A percentile compares a stretch with the other conserved stretches of the same genome.
Conservation (phyloP, 2,329 filamentous ascomycete genomes). For the Clarireedia monteithiana region DNA sequence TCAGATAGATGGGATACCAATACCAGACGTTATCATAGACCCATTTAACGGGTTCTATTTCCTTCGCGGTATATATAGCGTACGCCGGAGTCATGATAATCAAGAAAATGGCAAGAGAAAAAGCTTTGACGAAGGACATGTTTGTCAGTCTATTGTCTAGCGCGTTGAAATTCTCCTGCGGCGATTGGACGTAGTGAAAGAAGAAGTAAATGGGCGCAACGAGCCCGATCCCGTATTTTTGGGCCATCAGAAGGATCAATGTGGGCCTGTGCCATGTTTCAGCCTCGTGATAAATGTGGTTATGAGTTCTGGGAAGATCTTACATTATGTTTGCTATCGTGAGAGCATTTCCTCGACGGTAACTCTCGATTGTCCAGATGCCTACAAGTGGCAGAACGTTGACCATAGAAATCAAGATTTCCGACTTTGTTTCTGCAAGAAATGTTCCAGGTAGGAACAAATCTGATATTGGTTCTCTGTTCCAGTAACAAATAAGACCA, state of each 20-base stretch:
- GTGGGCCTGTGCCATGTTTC: neutral
- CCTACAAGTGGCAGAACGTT: constrained; percentile 12
- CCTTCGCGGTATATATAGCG: constrained; percentile 16
- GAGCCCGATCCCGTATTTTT: constrained; percentile 27
- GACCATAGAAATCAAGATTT: neutral
- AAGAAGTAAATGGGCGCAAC: constrained; percentile 32
- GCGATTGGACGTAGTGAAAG: constrained; percentile 30
- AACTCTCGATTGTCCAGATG: constrained; percentile 24
- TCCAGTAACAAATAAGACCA: neutral
- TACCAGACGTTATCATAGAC: constrained; percentile 35
- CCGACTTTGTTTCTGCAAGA: neutral
- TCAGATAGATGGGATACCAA: constrained; percentile 26
- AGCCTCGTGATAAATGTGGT: constrained; percentile 23
- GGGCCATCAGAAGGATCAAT: constrained; percentile 5
- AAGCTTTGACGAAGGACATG: constrained; percentile 22
- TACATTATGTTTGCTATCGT: constrained; percentile 9
- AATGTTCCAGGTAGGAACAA: neutral
- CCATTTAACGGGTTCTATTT: constrained; percentile 20
- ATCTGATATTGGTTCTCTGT: neutral
- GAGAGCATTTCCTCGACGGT: constrained; percentile 22
- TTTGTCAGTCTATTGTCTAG: constrained; percentile 29
- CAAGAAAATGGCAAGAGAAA: constrained; percentile 26
- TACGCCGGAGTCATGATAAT: constrained; percentile 24
- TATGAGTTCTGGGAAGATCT: constrained; percentile 13
- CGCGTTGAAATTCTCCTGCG: constrained; percentile 29